Evolutionary conservation across 805 yeast genomes (phyloP), one percentile per base, ranked within the genome.

Genomic region (Candida wancherniae): DNA sequence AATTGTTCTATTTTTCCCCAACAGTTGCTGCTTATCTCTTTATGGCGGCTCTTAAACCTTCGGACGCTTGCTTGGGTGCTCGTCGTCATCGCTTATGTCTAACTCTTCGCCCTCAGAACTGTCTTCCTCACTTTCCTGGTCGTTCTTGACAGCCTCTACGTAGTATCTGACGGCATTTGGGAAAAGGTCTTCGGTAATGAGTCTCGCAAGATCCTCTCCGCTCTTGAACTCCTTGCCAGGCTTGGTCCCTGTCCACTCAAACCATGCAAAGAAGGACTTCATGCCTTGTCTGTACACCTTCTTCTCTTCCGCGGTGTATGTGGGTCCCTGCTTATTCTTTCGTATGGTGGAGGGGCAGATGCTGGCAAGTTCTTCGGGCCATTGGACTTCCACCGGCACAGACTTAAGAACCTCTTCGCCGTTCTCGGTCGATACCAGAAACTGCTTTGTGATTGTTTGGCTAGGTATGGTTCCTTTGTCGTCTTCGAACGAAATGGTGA

Each of bases 231-330:
- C 92, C 57, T 77, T 84, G 1, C 85, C 83, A 2, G 85, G 81
- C 41, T 78, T 80, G 20, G 59, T 53, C 0, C 94, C 95, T 1
- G 92, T 81, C 88, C 94, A 87, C 28, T 66, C 63, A 51, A 87
- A 88, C 80, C 88, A 88, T 5, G 86, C 80, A 56, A 90, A 88
- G 48, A 90, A 81, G 9, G 90, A 77, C 49, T 80, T 79, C 86
- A 80, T 80, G 4, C 88, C 88, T 12, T 66, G 50, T 36, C 88
- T 60, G 49, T 81, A 81, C 34, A 64, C 62, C 45, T 70, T 76
- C 54, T 80, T 80, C 24, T 76, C 78, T 13, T 69, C 73, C 13
- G 55, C 40, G n/a, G 64, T 44, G 25, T 75, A 59, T n/a, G n/a
- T n/a, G 18, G 67, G 63, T 13, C 52, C 52, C 9, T 50, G 52